These are phyloP conservation scores for Willaertia magna DNA, from an alignment of 208 protist genomes.

Conservation along the genomic window DNA sequence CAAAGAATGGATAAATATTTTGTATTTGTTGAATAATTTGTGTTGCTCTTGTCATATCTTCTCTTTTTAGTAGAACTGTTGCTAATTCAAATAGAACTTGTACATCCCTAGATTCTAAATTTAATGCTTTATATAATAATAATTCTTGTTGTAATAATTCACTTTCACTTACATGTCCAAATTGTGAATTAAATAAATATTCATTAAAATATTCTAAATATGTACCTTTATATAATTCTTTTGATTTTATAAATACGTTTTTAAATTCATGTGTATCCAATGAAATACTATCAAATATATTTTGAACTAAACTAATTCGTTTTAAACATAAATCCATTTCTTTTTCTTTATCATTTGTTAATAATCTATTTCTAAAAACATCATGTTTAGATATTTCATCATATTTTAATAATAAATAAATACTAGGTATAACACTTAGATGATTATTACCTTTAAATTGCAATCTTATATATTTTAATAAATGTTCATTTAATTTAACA, in stretches of 20 bases:
- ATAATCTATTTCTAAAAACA: not conserved
- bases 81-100: not conserved
- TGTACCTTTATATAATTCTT: not conserved
- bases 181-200: not conserved
- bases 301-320: not conserved
- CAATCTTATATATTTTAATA: not conserved
- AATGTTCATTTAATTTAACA: not conserved
- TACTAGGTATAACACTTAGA: not conserved
- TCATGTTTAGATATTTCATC: not conserved
- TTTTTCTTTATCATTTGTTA: not conserved
- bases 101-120: not conserved
- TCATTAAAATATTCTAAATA: not conserved
- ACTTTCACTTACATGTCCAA: not conserved
- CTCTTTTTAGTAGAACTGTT: not conserved
- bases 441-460: not conserved
- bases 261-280: not conserved
- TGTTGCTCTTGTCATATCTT: not conserved
- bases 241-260: not conserved
- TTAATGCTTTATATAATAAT: not conserved
- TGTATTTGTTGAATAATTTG: not conserved
- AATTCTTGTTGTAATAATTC: not conserved
- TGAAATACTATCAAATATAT: not conserved
- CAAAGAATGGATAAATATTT: not conserved
- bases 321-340: not conserved
- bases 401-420: not conserved